Evolutionary conservation across 2,329 filamentous ascomycete genomes (phyloP).

Genomic region (Lachnellula occidentalis): DNA sequence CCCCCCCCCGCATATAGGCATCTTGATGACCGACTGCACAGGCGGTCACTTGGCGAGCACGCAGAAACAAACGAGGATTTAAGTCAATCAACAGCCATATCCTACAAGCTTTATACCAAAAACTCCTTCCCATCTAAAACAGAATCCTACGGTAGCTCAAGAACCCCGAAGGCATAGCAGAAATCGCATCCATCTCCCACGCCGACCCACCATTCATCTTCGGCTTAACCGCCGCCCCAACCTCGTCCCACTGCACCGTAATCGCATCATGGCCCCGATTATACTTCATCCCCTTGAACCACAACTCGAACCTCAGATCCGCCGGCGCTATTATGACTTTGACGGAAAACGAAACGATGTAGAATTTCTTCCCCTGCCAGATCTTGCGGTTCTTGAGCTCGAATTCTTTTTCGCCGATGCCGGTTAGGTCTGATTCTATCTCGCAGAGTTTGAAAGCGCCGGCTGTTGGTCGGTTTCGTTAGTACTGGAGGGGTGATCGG

Average conservation of each 20-base stretch:
- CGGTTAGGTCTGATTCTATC: slow-evolving; percentile 38
- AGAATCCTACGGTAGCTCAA: not conserved
- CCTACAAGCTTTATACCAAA: too few relatives aligned
- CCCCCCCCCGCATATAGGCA: too few relatives aligned
- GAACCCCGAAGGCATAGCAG: not conserved
- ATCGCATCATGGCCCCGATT: slow-evolving; percentile 2
- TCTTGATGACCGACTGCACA: too few relatives aligned
- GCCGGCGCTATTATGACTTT: slow-evolving; percentile 50
- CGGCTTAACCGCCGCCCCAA: not conserved
- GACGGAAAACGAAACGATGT: slow-evolving; percentile 42
- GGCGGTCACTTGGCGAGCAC: too few relatives aligned
- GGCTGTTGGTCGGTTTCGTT: slow-evolving; percentile 14
- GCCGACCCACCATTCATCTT: not conserved
- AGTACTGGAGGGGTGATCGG: too few relatives aligned
- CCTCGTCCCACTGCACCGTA: not conserved
- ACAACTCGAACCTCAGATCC: slow-evolving; percentile 44
- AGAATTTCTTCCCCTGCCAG: slow-evolving; percentile 35
- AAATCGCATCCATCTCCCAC: not conserved
- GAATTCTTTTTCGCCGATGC: slow-evolving; percentile 36
- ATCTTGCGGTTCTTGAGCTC: slow-evolving; percentile 35
- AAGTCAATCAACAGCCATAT: too few relatives aligned
- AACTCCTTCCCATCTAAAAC: too few relatives aligned
- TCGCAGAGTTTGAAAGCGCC: slow-evolving; percentile 37
- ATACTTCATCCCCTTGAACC: slow-evolving; percentile 37
- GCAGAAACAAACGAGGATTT: too few relatives aligned